A percentile compares a stretch with the other conserved stretches of the same genome.
Evolutionary conservation across 73 alveolate species (phyloP).

Genomic region (Symbiodinium pilosum): DNA sequence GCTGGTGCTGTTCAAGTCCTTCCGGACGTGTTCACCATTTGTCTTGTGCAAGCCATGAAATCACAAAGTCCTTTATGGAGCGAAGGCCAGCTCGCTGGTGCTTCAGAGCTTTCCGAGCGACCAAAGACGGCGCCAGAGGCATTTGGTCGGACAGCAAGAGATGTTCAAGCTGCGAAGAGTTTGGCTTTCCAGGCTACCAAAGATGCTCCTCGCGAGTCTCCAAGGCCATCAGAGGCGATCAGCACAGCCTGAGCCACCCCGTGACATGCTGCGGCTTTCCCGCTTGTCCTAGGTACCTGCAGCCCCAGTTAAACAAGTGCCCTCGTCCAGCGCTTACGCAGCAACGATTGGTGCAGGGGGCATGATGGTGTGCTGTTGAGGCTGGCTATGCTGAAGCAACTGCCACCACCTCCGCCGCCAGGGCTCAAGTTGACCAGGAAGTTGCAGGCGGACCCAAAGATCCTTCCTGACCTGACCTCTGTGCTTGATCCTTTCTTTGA

Average conservation of each 20-base stretch:
- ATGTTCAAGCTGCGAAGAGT: neutral
- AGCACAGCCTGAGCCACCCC: too few species aligned
- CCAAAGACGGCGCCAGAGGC: conserved; percentile 6
- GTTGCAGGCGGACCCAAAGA: neutral
- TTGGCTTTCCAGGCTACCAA: neutral
- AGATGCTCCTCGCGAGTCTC: neutral
- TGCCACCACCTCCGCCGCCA: neutral
- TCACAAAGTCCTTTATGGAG: too few species aligned
- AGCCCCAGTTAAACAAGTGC: neutral
- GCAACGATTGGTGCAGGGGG: neutral
- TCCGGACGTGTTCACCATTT: too few species aligned
- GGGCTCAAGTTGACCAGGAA: neutral
- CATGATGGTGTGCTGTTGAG: too few species aligned
- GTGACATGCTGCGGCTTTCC: neutral
- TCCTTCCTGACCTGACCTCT: too few species aligned
- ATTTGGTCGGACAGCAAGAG: neutral
- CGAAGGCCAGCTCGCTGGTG: neutral
- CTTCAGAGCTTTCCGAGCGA: neutral
- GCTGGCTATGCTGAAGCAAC: conserved; percentile 4
- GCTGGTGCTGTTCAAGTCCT: too few species aligned
- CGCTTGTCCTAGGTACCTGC: neutral
- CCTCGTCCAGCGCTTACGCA: neutral
- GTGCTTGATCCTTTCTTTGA: too few species aligned
- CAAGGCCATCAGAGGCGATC: conserved; percentile 1
- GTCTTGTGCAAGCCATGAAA: too few species aligned